Conservation (phyloP, 1,284 basidiomycete species). For the Moesziomyces antarcticus region DNA sequence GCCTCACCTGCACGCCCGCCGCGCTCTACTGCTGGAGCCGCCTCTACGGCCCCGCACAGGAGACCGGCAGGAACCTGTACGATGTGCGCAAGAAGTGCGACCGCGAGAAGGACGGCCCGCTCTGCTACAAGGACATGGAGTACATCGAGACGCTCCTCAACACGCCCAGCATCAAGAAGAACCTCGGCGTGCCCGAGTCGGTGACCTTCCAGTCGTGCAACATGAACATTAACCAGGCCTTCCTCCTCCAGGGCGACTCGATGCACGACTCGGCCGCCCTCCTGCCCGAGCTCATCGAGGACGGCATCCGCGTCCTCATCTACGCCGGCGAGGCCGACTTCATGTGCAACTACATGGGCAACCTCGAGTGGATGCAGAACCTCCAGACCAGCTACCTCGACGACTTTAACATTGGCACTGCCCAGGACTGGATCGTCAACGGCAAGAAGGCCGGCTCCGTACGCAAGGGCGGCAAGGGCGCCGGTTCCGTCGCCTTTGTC, state of each 20-base stretch:
- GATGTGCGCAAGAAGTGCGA: conserved; percentile 84
- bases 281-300: conserved; percentile 79
- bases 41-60: conserved; percentile 71
- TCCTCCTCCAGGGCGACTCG: conserved; percentile 79
- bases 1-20: conserved; percentile 72
- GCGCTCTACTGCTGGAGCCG: conserved; percentile 70
- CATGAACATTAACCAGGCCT: conserved; percentile 75
- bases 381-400: conserved; percentile 56
- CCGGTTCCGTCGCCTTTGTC: conserved; percentile 57
- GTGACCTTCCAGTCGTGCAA: conserved; percentile 74
- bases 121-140: conserved; percentile 74
- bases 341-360: conserved; percentile 69
- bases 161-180: conserved; percentile 75
- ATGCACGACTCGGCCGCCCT: conserved; percentile 81
- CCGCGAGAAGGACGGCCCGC: conserved; percentile 74
- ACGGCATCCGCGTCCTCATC: conserved; percentile 80
- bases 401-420: conserved; percentile 57
- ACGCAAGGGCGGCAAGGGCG: conserved; percentile 59
- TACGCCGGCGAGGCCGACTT: conserved; percentile 88
- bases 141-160: conserved; percentile 69
- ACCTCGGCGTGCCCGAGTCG: conserved; percentile 76
- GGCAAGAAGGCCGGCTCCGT: conserved; percentile 57
- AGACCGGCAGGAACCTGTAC: conserved; percentile 73
- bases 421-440: conserved; percentile 43
- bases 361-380: conserved; percentile 59